Evolutionary conservation across 495 filamentous ascomycete species (phyloP), one percentile per base, ranked within the genome.

Genomic region (Jackrogersella minutella): DNA sequence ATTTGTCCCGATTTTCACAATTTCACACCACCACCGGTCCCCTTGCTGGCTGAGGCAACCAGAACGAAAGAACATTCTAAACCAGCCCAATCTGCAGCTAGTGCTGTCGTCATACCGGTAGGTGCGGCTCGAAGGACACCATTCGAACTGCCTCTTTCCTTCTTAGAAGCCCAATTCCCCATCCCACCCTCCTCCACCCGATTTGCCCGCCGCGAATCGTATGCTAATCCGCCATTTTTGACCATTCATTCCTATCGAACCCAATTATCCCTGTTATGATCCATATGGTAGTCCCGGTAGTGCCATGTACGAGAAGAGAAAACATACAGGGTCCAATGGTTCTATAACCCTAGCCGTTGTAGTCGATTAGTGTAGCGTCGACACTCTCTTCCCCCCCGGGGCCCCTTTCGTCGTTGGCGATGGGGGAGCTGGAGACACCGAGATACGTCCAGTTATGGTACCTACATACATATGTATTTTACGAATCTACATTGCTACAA

Each of bases 21-120:
- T 44, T 44, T 44, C 43, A 31, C 31, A 31, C 39, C 36, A 52
- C 39, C 40, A 44, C 21, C 19, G 22, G 21, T 19, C 10, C 41
- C 26, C 19, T 46, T 55, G 30, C 33, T 46, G 47, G 55, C 41
- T 16, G 41, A 66, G 36, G 30, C 31, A 36, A 21, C 21, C 24
- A 52, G 46, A 22, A 51, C 17, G 53, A 47, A 55, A 51, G 28
- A 47, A 44, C 43, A 26, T 57, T 49, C 44, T 28, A 47, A 58
- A 16, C 50, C 55, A 58, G 57, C 50, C 66, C 66, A 65, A 62
- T 52, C 61, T 61, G 61, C 66, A 69, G 57, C 56, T 52, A 41
- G 49, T 61, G 51, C 66, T 69, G 61, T 69, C 61, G 66, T 69
- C 66, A 69, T 69, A 65, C 60, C 65, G 58, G 59, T 68, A 26